Evolutionary conservation across 331 rosid species (phyloP).

Genomic region (Acacia concinna): DNA sequence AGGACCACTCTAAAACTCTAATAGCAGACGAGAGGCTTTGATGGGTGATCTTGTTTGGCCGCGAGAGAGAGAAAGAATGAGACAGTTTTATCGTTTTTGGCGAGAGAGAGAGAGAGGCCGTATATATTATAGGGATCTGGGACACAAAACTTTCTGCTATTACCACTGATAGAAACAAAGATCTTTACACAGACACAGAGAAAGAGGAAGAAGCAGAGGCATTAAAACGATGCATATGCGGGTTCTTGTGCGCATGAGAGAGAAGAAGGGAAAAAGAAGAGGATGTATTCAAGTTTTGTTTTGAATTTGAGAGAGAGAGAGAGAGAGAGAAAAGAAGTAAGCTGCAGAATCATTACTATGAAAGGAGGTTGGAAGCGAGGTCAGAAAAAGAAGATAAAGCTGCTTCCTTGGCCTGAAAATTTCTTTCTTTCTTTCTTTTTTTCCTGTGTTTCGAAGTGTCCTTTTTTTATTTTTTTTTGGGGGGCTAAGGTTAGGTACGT

Average conservation of each 20-base stretch:
- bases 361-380: conserved; percentile 67
- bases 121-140: conserved; percentile 77
- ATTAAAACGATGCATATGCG: not conserved
- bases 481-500: conserved; percentile 20
- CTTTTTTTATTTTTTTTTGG: not conserved
- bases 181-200: conserved; percentile 53
- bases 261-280: not conserved
- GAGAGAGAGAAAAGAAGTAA: not conserved
- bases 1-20: conserved; percentile 43
- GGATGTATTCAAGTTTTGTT: conserved; percentile 16
- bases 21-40: conserved; percentile 11
- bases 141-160: conserved; percentile 73
- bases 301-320: conserved; percentile 13
- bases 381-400: conserved; percentile 46
- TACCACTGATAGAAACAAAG: conserved; percentile 62
- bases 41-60: no score
- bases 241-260: not conserved
- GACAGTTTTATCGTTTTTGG: conserved; percentile 41
- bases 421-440: not conserved
- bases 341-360: conserved; percentile 69
- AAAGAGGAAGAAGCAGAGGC: conserved; percentile 42
- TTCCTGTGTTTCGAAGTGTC: not conserved
- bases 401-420: not conserved
- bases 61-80: not conserved
- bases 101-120: conserved; percentile 9